Evolutionary conservation across 2,329 filamentous ascomycete species (phyloP).

Genomic region (Teratosphaeria destructans): DNA sequence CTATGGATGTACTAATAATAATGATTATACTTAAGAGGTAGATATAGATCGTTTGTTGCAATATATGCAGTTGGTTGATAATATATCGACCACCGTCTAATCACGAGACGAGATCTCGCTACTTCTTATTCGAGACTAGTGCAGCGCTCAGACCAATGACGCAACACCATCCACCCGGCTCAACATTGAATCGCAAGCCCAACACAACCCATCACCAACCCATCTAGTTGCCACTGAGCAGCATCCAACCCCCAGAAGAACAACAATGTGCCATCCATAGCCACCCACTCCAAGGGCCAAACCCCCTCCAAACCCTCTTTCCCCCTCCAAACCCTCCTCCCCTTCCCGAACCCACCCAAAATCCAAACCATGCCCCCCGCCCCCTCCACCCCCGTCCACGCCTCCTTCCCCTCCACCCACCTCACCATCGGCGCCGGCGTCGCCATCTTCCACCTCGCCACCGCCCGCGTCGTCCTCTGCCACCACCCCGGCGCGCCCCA

Average conservation of each 20-base stretch:
- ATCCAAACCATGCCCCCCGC: constrained; percentile 5
- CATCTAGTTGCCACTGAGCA: neutral
- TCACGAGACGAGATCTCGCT: neutral
- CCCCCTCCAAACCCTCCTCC: too few species aligned
- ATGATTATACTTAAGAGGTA: neutral
- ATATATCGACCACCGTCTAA: neutral
- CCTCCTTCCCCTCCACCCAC: constrained; percentile 16
- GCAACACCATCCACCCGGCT: neutral
- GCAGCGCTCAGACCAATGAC: neutral
- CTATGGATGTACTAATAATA: too few species aligned
- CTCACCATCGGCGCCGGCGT: constrained; percentile 32
- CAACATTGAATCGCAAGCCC: neutral
- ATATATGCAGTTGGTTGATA: neutral
- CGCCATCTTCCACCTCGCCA: constrained; percentile 41
- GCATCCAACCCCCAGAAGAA: neutral
- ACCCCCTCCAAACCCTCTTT: neutral
- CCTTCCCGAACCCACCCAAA: neutral
- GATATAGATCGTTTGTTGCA: neutral
- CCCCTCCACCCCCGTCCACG: constrained; percentile 13
- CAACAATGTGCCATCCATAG: neutral
- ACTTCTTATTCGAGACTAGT: neutral
- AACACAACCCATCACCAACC: neutral
- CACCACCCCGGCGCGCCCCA: constrained; percentile 31
- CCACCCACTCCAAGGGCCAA: neutral
- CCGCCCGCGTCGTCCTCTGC: constrained; percentile 38